phyloP scores from a whole-genome alignment of 2,329 filamentous ascomycete species.

The Pseudogymnoascus sp. region DNA sequence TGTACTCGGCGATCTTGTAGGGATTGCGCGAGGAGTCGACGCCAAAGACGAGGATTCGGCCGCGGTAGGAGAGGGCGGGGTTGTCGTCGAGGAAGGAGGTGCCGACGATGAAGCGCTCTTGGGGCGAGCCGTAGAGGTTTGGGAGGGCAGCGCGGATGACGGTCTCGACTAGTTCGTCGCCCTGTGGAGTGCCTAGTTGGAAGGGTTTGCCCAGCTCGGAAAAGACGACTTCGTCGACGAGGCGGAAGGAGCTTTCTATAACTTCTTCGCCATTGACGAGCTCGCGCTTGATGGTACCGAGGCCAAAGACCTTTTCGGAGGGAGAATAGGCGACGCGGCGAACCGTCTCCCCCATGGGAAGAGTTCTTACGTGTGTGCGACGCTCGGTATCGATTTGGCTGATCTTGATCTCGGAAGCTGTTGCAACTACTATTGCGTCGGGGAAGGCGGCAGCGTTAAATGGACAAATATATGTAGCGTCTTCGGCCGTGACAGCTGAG shows the following conservation, averaged over 20 bases:
- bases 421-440: constrained; percentile 72
- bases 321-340: constrained; percentile 80
- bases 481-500: constrained; percentile 85
- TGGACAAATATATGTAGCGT: constrained; percentile 70
- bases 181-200: constrained; percentile 41
- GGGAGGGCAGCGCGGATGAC: constrained; percentile 69
- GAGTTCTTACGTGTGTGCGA: constrained; percentile 77
- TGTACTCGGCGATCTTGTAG: constrained; percentile 60
- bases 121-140: constrained; percentile 46
- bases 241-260: constrained; percentile 70
- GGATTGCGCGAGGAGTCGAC: constrained; percentile 67
- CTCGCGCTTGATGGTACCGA: constrained; percentile 75
- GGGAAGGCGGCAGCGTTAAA: constrained; percentile 80
- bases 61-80: constrained; percentile 46
- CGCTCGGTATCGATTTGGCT: constrained; percentile 74
- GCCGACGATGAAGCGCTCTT: constrained; percentile 83
- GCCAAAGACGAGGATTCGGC: constrained; percentile 78
- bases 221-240: constrained; percentile 88
- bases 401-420: constrained; percentile 66
- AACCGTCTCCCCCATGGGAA: constrained; percentile 74
- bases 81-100: constrained; percentile 65
- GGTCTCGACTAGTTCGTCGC: constrained; percentile 71
- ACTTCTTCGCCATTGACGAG: constrained; percentile 64
- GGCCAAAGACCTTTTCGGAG: constrained; percentile 69
- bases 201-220: constrained; percentile 65